A percentile compares a stretch with the other conserved stretches of the same genome.
phyloP scores from a whole-genome alignment of 768 basidiomycete species.

The Russula griseocarnosa region DNA sequence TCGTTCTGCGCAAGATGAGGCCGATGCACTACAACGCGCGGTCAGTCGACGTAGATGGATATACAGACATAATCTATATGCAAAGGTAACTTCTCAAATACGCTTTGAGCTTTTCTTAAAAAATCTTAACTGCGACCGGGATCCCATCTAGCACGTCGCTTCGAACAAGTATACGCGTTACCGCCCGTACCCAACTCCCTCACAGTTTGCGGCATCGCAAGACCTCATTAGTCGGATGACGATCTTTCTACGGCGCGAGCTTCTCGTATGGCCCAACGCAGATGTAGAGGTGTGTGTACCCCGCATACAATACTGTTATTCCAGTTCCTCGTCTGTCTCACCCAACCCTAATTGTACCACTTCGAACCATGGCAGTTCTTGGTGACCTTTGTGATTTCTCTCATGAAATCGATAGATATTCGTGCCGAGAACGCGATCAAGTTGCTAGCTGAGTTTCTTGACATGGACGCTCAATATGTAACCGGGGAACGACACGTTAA shows the following conservation, averaged over 20 bases:
- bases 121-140: no score
- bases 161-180: conserved; percentile 84
- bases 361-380: conserved; percentile 58
- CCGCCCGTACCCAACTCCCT: conserved; percentile 83
- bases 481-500: conserved; percentile 58
- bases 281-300: conserved; percentile 73
- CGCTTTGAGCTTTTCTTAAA: no score
- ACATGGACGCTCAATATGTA: conserved; percentile 59
- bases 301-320: neutral
- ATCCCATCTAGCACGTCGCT: conserved; percentile 69
- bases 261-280: conserved; percentile 83
- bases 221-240: conserved; percentile 74
- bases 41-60: conserved; percentile 73
- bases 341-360: conserved; percentile 13
- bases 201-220: conserved; percentile 74
- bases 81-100: conserved; percentile 54
- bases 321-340: neutral
- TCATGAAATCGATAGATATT: conserved; percentile 92
- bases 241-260: conserved; percentile 76
- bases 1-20: conserved; percentile 50
- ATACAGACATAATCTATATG: conserved; percentile 74
- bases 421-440: conserved; percentile 85
- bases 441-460: conserved; percentile 82
- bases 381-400: conserved; percentile 79
- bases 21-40: conserved; percentile 70